phyloP scores from a whole-genome alignment of 2,329 filamentous ascomycete species.

The Scedosporium dehoogii region DNA sequence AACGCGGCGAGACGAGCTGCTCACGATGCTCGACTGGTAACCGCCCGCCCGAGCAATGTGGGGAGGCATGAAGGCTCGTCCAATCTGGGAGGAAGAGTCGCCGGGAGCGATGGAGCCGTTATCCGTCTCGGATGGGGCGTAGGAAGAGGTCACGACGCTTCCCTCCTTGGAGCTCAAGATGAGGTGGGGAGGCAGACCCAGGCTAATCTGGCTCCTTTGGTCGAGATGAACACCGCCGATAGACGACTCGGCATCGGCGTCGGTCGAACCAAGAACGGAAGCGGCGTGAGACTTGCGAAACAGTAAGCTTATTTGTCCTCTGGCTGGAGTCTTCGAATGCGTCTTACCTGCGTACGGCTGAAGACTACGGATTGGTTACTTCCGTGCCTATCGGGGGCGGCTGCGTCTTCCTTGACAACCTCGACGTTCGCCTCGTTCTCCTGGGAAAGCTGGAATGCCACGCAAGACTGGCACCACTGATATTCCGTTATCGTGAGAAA shows the following conservation, averaged over 20 bases:
- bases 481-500: background rate
- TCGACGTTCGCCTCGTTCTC: conserved; percentile 12
- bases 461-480: conserved; percentile 24
- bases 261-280: background rate
- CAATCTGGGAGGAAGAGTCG: background rate
- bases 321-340: too few relatives aligned
- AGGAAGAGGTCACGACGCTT: background rate
- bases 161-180: background rate
- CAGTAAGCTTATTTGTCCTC: background rate
- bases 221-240: background rate
- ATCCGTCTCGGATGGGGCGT: background rate
- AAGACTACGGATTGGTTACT: background rate
- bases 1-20: background rate
- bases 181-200: conserved; percentile 1
- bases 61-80: background rate
- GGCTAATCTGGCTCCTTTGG: background rate
- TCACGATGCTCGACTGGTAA: background rate
- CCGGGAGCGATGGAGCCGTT: background rate
- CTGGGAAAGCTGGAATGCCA: conserved; percentile 25
- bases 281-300: background rate
- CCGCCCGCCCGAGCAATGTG: background rate
- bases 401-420: conserved; percentile 10
- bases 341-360: too few relatives aligned
- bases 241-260: background rate
- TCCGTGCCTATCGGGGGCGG: background rate